Evolutionary conservation across 495 filamentous ascomycete genomes (phyloP).

Genomic region (Xylaria longipes): DNA sequence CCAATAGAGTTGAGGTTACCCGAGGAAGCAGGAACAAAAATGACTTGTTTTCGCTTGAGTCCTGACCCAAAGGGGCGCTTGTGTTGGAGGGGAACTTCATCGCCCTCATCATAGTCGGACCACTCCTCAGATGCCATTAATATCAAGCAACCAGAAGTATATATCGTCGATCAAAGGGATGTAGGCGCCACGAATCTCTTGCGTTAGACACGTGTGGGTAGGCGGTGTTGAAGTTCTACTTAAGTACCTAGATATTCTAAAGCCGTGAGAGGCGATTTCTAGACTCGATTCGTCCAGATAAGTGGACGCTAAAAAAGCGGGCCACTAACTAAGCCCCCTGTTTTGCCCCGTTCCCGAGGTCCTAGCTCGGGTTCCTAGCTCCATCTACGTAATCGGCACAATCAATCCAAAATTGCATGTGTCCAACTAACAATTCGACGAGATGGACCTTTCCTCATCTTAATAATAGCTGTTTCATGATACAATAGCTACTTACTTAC

Average conservation of each 20-base stretch:
- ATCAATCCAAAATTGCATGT: conserved; percentile 5
- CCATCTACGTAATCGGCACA: conserved; percentile 20
- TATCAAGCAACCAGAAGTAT: background rate
- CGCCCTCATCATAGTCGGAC: conserved; percentile 47
- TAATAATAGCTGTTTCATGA: conserved; percentile 26
- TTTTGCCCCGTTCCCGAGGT: conserved; percentile 1
- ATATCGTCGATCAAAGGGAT: background rate
- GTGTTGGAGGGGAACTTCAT: conserved; percentile 72
- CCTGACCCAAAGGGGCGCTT: conserved; percentile 82
- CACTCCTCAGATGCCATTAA: conserved; percentile 34
- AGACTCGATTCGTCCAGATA: background rate
- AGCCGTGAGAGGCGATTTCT: background rate
- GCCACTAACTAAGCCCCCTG: conserved; percentile 2
- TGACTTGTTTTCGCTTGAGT: conserved; percentile 76
- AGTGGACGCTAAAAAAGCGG: background rate
- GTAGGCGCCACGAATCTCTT: background rate
- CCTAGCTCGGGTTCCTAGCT: conserved; percentile 2
- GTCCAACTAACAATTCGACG: background rate
- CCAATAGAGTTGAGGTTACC: conserved; percentile 53
- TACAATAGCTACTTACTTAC: conserved; percentile 26
- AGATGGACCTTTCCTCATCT: background rate
- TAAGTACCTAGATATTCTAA: background rate
- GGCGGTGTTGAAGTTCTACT: background rate
- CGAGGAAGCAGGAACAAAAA: conserved; percentile 75
- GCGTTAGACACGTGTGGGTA: background rate